A percentile compares a stretch with the other conserved stretches of the same genome.
These are phyloP conservation scores for Pelargonium fulgidum DNA, from an alignment of 441 rosid species.

Conservation along the genomic window DNA sequence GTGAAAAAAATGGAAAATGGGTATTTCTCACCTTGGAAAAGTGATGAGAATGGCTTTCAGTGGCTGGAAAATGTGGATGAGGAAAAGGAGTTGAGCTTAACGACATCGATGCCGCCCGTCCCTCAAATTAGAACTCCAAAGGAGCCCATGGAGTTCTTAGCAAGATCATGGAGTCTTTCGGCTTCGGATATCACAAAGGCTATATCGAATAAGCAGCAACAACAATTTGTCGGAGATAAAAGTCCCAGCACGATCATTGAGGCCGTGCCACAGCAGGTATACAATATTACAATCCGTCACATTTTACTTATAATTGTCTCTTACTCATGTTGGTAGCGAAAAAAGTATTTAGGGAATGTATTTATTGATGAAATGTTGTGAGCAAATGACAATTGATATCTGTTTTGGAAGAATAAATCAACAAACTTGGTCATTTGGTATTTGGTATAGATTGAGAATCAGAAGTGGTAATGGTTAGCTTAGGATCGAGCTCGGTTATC, in stretches of 20 bases:
- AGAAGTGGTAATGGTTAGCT: no score
- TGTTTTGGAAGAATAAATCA: no score
- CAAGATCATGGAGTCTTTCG: slow-evolving; percentile 90
- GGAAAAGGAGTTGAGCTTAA: slow-evolving; percentile 37
- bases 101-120: slow-evolving; percentile 38
- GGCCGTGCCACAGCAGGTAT: slow-evolving; percentile 25
- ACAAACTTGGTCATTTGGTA: no score
- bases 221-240: slow-evolving; percentile 20
- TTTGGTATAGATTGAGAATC: not conserved
- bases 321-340: no score
- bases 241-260: slow-evolving; percentile 32
- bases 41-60: slow-evolving; percentile 23
- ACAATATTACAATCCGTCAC: not conserved
- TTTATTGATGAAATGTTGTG: no score
- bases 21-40: slow-evolving; percentile 38
- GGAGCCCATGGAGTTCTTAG: slow-evolving; percentile 88
- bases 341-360: no score
- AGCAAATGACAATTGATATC: no score
- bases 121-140: slow-evolving; percentile 73
- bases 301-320: no score
- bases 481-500: no score
- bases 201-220: slow-evolving; percentile 53
- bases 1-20: slow-evolving; percentile 44
- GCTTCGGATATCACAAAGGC: slow-evolving; percentile 92
- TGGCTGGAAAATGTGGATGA: slow-evolving; percentile 52